Base-by-base conservation (phyloP, 106 monocot species). In the Triglochin maritima region DNA sequence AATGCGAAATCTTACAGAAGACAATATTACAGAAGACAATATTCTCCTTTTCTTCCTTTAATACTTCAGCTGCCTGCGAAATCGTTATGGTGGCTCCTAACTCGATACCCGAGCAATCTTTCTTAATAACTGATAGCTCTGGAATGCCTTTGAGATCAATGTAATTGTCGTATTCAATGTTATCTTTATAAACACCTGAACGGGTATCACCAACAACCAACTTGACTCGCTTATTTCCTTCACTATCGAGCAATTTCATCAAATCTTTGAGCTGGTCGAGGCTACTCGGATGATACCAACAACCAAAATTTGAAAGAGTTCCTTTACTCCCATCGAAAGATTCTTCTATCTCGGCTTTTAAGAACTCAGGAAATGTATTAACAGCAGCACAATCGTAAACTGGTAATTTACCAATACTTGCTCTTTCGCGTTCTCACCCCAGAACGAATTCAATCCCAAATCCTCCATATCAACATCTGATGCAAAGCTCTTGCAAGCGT, bases 381-480 rank as follows among this genome's bases (percentile, higher is more conserved):
- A 82, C 17, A n/a, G 53, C 50, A 57, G 45, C 56, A 51, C 12
- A 70, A 16, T 16, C 48, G 65, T 87, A 79, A 5, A 17, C 5
- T 4, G 91, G 87, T 49, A 92, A 77, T 17, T 66, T 80, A 52
- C 46, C 59, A 2, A 50, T 49, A 6, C 52, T 29, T 43, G 56
- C 54, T 7, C 46, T 44, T 47, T 49, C 57, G 43, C 71, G 68
- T 3, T 72, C 79, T 55, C 80, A 61, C 71, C 76, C 87, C 87
- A 92, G 59, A 85, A 92, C 17, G 77, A 68, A 60, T 92, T 92
- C 11, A 92, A 53, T 44, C 88, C 87, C 59, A 92, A 79, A 73
- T 92, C 92, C 67, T 92, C 92, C n/a, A 92, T 68, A 69, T 92
- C 88, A 59, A 92, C 83, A 67, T 92, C 75, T 50, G 85, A 76